phyloP scores from a whole-genome alignment of 345 rosid species.

The Clausena lansium region DNA sequence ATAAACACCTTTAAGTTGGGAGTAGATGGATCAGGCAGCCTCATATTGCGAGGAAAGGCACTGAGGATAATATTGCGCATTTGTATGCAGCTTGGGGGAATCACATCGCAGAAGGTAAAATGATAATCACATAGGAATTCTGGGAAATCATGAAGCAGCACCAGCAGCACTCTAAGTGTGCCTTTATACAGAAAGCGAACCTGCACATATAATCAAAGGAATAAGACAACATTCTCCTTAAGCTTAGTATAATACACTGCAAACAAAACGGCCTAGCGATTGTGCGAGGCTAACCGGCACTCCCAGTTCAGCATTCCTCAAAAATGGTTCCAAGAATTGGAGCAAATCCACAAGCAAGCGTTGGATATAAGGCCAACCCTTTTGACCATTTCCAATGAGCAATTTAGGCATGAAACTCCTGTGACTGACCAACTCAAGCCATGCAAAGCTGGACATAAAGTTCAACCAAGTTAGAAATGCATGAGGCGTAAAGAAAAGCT shows the following conservation, averaged over 20 bases:
- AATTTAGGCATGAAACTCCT: conserved; percentile 98
- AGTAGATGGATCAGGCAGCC: conserved; percentile 98
- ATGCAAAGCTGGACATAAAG: conserved; percentile 72
- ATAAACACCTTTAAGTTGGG: conserved; percentile 67
- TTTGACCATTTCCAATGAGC: conserved; percentile 76
- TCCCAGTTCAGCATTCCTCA: conserved; percentile 89
- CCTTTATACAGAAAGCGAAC: conserved; percentile 86
- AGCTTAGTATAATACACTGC: not conserved
- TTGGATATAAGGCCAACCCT: conserved; percentile 94
- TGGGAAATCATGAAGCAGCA: conserved; percentile 96
- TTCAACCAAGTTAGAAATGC: conserved; percentile 13
- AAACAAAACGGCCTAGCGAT: not conserved
- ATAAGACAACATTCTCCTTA: not conserved
- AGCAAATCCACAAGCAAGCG: conserved; percentile 87
- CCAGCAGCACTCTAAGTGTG: conserved; percentile 87
- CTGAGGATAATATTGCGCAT: conserved; percentile 96
- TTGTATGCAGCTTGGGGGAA: conserved; percentile 98
- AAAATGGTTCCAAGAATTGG: conserved; percentile 92
- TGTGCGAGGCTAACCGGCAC: conserved; percentile 54
- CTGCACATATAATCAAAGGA: conserved; percentile 33
- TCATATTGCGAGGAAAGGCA: conserved; percentile 94
- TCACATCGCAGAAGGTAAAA: conserved; percentile 95
- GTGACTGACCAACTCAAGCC: conserved; percentile 96
- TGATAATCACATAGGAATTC: conserved; percentile 98
- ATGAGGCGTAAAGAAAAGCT: not conserved